These are phyloP conservation scores for Cladobotryum protrusum DNA, from an alignment of 2,329 filamentous ascomycete genomes.

Conservation along the genomic window DNA sequence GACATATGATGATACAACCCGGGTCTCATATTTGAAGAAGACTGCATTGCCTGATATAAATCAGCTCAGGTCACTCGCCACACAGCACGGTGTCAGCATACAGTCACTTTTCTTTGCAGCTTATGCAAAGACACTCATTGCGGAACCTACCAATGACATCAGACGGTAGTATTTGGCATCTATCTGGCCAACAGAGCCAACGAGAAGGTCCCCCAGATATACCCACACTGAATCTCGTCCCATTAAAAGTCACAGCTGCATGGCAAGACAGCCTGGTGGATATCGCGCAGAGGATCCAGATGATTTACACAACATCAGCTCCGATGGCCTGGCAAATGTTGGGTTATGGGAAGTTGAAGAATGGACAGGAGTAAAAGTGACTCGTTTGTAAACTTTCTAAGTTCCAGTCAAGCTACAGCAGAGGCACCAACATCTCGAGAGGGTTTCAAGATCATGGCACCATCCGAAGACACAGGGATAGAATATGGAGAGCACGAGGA, in stretches of 20 bases:
- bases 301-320: slow-evolving; percentile 57
- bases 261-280: slow-evolving; percentile 31
- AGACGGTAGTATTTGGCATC: slow-evolving; percentile 60
- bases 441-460: background rate
- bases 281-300: slow-evolving; percentile 57
- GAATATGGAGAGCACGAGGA: background rate
- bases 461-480: background rate
- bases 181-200: slow-evolving; percentile 74
- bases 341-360: slow-evolving; percentile 63
- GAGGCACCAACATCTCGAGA: background rate
- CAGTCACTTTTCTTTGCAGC: slow-evolving; percentile 72
- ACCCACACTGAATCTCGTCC: slow-evolving; percentile 78
- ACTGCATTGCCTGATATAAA: slow-evolving; percentile 36
- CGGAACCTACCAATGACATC: slow-evolving; percentile 6
- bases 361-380: slow-evolving; percentile 71
- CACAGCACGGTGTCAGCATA: slow-evolving; percentile 53
- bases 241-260: slow-evolving; percentile 49
- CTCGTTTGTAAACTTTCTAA: slow-evolving; percentile 77
- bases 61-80: slow-evolving; percentile 28
- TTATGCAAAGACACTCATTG: slow-evolving; percentile 47
- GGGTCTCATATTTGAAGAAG: slow-evolving; percentile 37
- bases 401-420: slow-evolving; percentile 32
- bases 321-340: slow-evolving; percentile 46
- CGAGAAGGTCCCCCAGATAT: slow-evolving; percentile 40
- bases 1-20: slow-evolving; percentile 6